phyloP scores from a whole-genome alignment of 2,329 filamentous ascomycete genomes.

The Colletotrichum noveboracense region DNA sequence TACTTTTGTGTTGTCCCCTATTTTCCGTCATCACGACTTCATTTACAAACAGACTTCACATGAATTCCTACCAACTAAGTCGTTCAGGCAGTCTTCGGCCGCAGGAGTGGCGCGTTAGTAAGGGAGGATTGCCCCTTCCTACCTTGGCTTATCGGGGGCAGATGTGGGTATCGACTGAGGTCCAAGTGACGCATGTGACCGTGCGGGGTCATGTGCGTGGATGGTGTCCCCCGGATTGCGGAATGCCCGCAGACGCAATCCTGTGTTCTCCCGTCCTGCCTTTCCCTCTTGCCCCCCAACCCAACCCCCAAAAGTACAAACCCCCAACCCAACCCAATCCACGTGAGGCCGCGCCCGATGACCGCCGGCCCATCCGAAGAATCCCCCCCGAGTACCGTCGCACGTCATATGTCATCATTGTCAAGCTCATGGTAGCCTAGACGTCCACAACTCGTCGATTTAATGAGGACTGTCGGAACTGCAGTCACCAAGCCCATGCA shows the following conservation, averaged over 20 bases:
- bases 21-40: neutral
- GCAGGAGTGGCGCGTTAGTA: neutral
- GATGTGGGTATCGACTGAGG: neutral
- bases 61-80: neutral
- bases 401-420: neutral
- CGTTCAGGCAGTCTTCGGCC: neutral
- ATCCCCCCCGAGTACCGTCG: neutral
- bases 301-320: neutral
- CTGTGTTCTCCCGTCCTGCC: neutral
- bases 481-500: neutral
- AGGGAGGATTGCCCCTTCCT: neutral
- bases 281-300: neutral
- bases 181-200: neutral
- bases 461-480: neutral
- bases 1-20: neutral
- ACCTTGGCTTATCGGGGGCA: neutral
- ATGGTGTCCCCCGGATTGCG: neutral
- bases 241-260: neutral
- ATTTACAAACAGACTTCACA: neutral
- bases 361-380: constrained; percentile 2
- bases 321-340: neutral
- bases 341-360: constrained; percentile 3
- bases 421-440: neutral
- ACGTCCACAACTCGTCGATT: neutral
- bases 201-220: constrained; percentile 6